Evolutionary conservation across 2,329 filamentous ascomycete genomes (phyloP).

Genomic region (Cladophialophora bantiana): DNA sequence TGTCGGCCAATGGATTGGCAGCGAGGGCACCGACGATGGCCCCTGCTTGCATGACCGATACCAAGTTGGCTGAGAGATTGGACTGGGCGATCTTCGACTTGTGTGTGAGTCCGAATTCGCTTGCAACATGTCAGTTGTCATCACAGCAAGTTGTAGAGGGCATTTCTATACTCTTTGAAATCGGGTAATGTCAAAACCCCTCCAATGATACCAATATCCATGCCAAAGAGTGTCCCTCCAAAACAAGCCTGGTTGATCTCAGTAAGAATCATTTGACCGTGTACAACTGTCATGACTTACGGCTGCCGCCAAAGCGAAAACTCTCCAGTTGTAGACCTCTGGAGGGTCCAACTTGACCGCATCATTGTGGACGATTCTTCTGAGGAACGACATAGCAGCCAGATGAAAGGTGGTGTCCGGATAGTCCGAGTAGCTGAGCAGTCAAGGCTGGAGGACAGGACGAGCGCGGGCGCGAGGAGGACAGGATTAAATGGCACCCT

Average conservation of each 20-base stretch:
- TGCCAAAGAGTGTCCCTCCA: conserved; percentile 72
- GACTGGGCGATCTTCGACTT: conserved; percentile 53
- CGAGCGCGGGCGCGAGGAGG: conserved; percentile 1
- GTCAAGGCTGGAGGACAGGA: conserved; percentile 3
- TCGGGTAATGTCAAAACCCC: conserved; percentile 68
- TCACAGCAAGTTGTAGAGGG: not conserved
- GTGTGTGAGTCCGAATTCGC: conserved; percentile 61
- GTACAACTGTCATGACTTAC: conserved; percentile 43
- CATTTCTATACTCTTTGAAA: conserved; percentile 59
- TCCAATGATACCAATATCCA: conserved; percentile 72
- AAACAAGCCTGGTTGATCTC: conserved; percentile 62
- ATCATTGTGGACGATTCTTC: conserved; percentile 70
- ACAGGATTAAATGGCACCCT: conserved; percentile 15
- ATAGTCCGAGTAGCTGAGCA: not conserved
- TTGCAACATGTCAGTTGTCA: conserved; percentile 42
- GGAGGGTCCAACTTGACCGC: conserved; percentile 72
- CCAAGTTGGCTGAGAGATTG: conserved; percentile 70
- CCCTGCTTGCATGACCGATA: conserved; percentile 73
- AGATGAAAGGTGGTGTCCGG: not conserved
- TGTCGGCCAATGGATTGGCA: conserved; percentile 50
- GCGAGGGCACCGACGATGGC: conserved; percentile 70
- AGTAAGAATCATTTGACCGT: not conserved
- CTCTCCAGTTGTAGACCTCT: conserved; percentile 74
- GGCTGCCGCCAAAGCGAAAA: conserved; percentile 68
- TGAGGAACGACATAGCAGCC: conserved; percentile 52